Base-by-base conservation (phyloP, 2,329 filamentous ascomycete species). In the Aspergillus pseudoterreus region DNA sequence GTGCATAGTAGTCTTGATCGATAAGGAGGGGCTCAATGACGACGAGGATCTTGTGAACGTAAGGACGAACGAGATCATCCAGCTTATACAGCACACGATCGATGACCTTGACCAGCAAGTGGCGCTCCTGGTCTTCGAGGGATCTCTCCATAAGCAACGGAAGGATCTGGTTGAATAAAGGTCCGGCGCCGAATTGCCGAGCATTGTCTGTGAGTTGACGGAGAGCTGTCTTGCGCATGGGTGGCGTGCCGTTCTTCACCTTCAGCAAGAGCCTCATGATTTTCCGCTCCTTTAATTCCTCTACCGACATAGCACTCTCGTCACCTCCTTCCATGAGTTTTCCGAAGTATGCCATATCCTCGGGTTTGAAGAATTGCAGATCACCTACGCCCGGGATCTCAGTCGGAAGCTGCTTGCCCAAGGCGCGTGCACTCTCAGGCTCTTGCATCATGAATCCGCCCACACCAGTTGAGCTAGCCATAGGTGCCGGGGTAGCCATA, bases 11-110 rank as follows among this genome's bases (percentile, higher is more conserved):
- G 74, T 99, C 95, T 75, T 99, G 94, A 68, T 99, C 95, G 65
- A 99, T 99, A 59, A 99, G 87, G 45, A 99, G 79, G n/a, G 94
- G 94, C 72, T 99, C 95, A 63, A 99, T 99, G 67, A 99, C 94
- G 48, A 99, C 94, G 52, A 99, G 75, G 56, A 99, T 99, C 77
- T 97, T 97, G 78, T 99, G 95, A 14, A 96, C 92, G 58, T 92
- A 99, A 19, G 94, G 94, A 38, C 94, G 85, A 49, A 99, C 94
- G 58, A 97, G 81, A 64, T 99, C 94, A 68, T 97, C 94, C 21
- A 99, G 84, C 76, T 99, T 99, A 82, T 97, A 99, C 6, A 99
- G 83, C 54, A 99, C 92, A 73, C 94, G 88, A 70, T 99, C 95
- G 65, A 99, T 97, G 63, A 99, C 95, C 77, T 99, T 99, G 76